A percentile compares a stretch with the other conserved stretches of the same genome.
Conservation (phyloP, 306 rosid genomes). For the Begonia loranthoides region DNA sequence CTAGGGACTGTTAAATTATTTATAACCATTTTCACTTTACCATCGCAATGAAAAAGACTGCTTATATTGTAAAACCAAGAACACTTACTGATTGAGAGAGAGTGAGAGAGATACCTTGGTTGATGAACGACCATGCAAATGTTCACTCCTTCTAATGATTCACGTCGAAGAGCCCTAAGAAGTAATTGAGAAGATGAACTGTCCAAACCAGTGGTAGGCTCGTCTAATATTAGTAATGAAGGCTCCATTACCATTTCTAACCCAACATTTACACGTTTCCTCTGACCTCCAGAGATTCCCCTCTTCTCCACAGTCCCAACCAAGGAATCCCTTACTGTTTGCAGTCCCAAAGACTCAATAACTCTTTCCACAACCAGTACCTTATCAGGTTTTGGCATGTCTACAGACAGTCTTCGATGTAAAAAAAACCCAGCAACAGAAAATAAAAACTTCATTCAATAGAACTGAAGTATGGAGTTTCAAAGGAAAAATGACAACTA, state of each 20-base stretch:
- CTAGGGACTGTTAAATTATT: no score
- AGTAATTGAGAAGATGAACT: constrained; percentile 70
- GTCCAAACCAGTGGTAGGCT: constrained; percentile 75
- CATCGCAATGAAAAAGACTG: neutral
- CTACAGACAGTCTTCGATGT: constrained; percentile 45
- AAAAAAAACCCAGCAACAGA: constrained; percentile 11
- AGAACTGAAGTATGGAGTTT: neutral
- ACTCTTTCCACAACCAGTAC: constrained; percentile 78
- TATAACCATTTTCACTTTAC: no score
- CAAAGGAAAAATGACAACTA: neutral
- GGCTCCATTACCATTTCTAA: constrained; percentile 91
- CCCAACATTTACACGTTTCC: constrained; percentile 74
- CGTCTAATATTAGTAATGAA: constrained; percentile 66
- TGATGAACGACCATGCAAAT: constrained; percentile 80
- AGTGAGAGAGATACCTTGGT: constrained; percentile 37
- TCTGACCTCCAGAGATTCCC: constrained; percentile 79
- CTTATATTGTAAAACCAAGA: neutral
- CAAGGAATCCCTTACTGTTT: constrained; percentile 61
- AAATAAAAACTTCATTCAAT: neutral
- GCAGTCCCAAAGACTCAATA: constrained; percentile 73
- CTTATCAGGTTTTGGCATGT: constrained; percentile 75
- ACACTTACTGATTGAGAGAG: neutral
- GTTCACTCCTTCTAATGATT: constrained; percentile 73
- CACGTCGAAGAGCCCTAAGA: constrained; percentile 65
- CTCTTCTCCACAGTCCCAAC: constrained; percentile 72